Evolutionary conservation across 2,329 filamentous ascomycete species (phyloP).

Genomic region (Epichloe coenophiala): DNA sequence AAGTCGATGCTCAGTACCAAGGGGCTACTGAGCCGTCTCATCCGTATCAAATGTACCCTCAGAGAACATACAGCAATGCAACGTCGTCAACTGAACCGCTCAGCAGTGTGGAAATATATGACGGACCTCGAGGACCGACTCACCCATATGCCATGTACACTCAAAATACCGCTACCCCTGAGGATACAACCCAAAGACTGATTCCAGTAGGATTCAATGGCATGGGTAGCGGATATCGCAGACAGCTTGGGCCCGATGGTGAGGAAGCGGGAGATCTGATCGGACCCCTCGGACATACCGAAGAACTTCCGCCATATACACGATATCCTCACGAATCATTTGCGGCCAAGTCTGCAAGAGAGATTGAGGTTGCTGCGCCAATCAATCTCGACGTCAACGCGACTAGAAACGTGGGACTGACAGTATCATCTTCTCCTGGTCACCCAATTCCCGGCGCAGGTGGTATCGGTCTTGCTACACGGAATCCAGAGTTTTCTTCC

Average conservation of each 20-base stretch:
- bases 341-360: constrained; percentile 25
- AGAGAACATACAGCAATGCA: constrained; percentile 55
- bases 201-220: constrained; percentile 68
- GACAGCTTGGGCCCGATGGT: constrained; percentile 62
- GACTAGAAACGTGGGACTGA: background rate
- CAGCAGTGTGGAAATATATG: constrained; percentile 31
- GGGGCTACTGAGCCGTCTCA: constrained; percentile 65
- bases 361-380: constrained; percentile 9
- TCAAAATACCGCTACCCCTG: constrained; percentile 53
- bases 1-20: constrained; percentile 50
- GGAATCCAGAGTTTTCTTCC: constrained; percentile 49
- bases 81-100: constrained; percentile 51
- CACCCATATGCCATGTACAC: constrained; percentile 82
- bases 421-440: background rate
- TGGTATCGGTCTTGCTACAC: constrained; percentile 45
- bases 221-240: constrained; percentile 51
- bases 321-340: constrained; percentile 68
- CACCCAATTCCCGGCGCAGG: constrained; percentile 40
- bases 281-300: constrained; percentile 75
- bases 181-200: constrained; percentile 29
- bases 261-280: constrained; percentile 82
- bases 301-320: constrained; percentile 84
- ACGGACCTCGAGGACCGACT: constrained; percentile 51
- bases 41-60: constrained; percentile 74
- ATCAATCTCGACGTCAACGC: background rate